These are phyloP conservation scores for Beauveria brongniartii DNA, from an alignment of 2,329 filamentous ascomycete genomes.

Conservation along the genomic window DNA sequence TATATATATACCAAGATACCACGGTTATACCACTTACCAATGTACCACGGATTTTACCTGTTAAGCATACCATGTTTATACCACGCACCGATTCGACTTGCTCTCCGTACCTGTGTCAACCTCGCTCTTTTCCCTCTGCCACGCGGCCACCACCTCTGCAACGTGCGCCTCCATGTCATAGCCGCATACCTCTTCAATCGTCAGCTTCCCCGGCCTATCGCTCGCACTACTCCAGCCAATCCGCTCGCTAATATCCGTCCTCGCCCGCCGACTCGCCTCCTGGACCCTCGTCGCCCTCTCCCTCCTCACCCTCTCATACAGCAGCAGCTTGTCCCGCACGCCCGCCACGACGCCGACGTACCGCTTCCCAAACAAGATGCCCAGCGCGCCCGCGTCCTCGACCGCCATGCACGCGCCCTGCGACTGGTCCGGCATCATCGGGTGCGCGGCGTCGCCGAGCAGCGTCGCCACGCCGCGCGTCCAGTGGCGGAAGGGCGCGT, in stretches of 20 bases:
- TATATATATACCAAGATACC: too few relatives aligned
- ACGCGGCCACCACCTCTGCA: conserved; percentile 4
- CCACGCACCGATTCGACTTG: too few relatives aligned
- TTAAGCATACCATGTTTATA: background rate
- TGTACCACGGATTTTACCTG: too few relatives aligned
- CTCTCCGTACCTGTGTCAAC: too few relatives aligned
- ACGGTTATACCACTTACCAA: too few relatives aligned
- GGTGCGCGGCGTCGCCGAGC: conserved; percentile 56
- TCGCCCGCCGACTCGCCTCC: conserved; percentile 40
- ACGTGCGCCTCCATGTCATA: conserved; percentile 25
- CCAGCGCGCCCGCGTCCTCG: conserved; percentile 52
- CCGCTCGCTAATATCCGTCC: conserved; percentile 47
- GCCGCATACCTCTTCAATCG: conserved; percentile 54
- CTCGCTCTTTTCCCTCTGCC: background rate
- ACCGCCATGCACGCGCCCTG: conserved; percentile 61
- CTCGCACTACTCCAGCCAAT: conserved; percentile 49
- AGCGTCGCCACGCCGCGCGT: conserved; percentile 40
- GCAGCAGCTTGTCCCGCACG: conserved; percentile 32
- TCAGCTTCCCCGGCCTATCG: conserved; percentile 46
- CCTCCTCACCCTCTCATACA: conserved; percentile 41
- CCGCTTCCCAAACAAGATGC: conserved; percentile 43
- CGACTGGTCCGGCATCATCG: conserved; percentile 60
- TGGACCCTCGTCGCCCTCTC: conserved; percentile 44
- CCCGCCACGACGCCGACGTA: conserved; percentile 27
- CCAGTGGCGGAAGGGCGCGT: conserved; percentile 43